Evolutionary conservation across 352 stramenopile species (phyloP), one percentile per base, ranked within the genome.

Genomic region (Phytophthora idaei): DNA sequence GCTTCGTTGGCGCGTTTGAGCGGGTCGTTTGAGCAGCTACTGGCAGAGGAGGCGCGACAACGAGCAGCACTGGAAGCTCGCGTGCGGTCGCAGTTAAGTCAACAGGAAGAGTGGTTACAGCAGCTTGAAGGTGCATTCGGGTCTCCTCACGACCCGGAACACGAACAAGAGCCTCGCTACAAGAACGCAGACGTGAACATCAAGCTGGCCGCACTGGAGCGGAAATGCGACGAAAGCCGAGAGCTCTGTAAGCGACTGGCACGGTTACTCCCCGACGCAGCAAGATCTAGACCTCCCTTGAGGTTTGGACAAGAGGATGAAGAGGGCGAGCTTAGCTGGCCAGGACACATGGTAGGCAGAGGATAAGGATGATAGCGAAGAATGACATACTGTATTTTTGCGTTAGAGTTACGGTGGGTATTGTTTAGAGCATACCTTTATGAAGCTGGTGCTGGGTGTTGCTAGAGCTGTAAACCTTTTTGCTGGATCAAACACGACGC

Each of bases 101-200:
- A 92, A 34, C 83, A 92, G 17, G 86, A 92, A 46, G 84, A 94
- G 61, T 93, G 86, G 86, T 57, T 94, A 8, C 86, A 91, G 57
- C 86, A 94, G 58, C 73, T 94, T 3, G 85, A 94, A 64, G 80
- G 81, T 31, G 83, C 85, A 5, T 86, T 89, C 57, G 76, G 77
- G 3, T 85, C 77, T 31, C 75, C 74, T 62, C 76, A 90, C 44
- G 78, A 85, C 55, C 61, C 70, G 15, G 54, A 74, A 17, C 64
- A 66, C 12, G 58, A 71, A 15, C 66, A 67, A 31, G 57, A 75
- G 5, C 36, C 48, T 14, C 60, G 47, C 11, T 31, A 42, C 28
- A 74, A 67, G 17, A 44, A 42, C 34, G 56, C 32, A 31, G 48
- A 57, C 6, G 48, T 78, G 8, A 17, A 67, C 31, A 34, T 5